Conservation (phyloP, 2,329 filamentous ascomycete species). For the Beauveria varroae region DNA sequence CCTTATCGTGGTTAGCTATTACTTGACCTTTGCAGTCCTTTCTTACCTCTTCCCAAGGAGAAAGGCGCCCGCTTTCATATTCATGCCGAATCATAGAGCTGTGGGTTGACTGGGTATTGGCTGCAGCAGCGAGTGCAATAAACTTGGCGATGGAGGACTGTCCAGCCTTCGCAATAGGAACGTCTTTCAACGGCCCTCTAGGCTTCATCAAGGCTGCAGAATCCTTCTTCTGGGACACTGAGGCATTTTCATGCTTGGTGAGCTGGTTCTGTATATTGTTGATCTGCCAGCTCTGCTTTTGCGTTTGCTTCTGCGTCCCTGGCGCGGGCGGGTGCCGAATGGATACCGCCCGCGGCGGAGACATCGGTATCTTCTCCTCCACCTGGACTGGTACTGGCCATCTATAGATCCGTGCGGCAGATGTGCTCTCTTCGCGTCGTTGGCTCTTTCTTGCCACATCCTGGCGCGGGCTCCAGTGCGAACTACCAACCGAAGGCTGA, state of each 20-base stretch:
- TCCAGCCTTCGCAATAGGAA: background rate
- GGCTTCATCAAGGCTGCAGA: background rate
- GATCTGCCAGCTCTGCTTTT: conserved; percentile 5
- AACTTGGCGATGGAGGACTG: background rate
- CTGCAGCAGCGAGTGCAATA: background rate
- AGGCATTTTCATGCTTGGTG: background rate
- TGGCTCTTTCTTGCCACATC: background rate
- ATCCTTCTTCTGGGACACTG: background rate
- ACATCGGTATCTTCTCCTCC: background rate
- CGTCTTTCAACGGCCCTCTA: background rate
- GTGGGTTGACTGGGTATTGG: background rate
- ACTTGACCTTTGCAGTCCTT: background rate
- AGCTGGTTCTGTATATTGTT: conserved; percentile 1
- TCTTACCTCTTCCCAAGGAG: conserved; percentile 21
- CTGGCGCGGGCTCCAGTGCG: conserved; percentile 1
- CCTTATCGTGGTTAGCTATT: background rate
- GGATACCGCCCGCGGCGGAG: background rate
- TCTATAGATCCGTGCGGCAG: background rate
- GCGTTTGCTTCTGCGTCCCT: background rate
- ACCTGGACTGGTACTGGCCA: background rate
- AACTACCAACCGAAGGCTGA: background rate
- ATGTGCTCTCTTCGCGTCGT: background rate
- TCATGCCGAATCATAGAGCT: background rate
- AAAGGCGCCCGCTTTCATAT: conserved; percentile 16
- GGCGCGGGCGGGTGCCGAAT: background rate